Evolutionary conservation across 768 basidiomycete species (phyloP).

Genomic region (Postia placenta): DNA sequence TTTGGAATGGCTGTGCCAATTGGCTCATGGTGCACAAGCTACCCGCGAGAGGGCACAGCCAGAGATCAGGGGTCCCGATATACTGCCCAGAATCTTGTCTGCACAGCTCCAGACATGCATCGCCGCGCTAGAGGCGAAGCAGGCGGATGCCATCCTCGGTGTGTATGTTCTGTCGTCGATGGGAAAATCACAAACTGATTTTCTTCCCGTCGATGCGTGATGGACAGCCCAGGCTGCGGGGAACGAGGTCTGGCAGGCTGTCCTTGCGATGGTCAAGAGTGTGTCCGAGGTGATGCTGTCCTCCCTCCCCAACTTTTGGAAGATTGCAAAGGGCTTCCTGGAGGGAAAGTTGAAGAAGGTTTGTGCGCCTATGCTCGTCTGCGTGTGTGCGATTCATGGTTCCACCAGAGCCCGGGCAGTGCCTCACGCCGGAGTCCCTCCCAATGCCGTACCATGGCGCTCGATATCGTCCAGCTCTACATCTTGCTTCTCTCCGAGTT

Average conservation of each 20-base stretch:
- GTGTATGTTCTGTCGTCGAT: conserved; percentile 13
- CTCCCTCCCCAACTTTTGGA: conserved; percentile 92
- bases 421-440: conserved; percentile 70
- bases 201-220: neutral
- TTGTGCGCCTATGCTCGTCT: conserved; percentile 11
- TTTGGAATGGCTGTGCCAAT: neutral
- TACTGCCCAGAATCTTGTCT: conserved; percentile 30
- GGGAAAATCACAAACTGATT: neutral
- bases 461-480: conserved; percentile 83
- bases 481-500: conserved; percentile 80
- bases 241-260: conserved; percentile 76
- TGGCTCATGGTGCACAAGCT: conserved; percentile 28
- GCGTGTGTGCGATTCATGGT: neutral
- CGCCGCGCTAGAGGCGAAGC: conserved; percentile 54
- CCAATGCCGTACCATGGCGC: conserved; percentile 82
- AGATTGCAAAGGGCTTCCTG: conserved; percentile 83
- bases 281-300: conserved; percentile 81
- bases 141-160: conserved; percentile 60
- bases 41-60: conserved; percentile 36
- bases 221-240: conserved; percentile 59
- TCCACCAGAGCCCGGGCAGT: conserved; percentile 9
- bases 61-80: conserved; percentile 30
- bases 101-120: conserved; percentile 58
- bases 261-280: conserved; percentile 74
- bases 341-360: conserved; percentile 94